These are phyloP conservation scores for Trypanosoma vivax DNA, from an alignment of 208 protist genomes.

Conservation along the genomic window DNA sequence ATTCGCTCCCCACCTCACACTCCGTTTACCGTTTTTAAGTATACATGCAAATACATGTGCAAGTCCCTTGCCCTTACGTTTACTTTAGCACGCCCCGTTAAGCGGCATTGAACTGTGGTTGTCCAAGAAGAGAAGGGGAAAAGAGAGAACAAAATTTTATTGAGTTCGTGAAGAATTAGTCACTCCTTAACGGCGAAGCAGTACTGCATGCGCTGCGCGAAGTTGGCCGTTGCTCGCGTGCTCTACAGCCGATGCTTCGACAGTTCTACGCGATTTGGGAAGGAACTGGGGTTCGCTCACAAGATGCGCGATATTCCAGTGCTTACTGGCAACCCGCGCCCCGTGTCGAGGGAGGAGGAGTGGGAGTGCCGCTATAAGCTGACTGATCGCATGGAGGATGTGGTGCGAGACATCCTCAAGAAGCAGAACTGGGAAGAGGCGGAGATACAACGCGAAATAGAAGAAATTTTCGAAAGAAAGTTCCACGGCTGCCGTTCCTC, in stretches of 20 bases:
- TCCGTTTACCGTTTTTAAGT: too few relatives aligned
- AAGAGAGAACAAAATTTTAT: too few relatives aligned
- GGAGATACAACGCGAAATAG: conserved; percentile 73
- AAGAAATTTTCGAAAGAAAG: conserved; percentile 78
- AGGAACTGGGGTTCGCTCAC: conserved; percentile 79
- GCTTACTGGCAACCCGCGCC: conserved; percentile 77
- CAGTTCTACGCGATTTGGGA: conserved; percentile 55
- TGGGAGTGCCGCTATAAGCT: conserved; percentile 82
- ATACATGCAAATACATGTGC: too few relatives aligned
- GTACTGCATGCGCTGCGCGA: conserved; percentile 4
- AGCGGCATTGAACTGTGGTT: too few relatives aligned
- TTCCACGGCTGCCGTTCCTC: conserved; percentile 51
- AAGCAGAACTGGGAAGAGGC: conserved; percentile 50
- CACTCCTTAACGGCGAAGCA: too few relatives aligned
- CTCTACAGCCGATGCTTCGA: conserved; percentile 37
- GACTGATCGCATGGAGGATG: conserved; percentile 79
- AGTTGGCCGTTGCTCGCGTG: conserved; percentile 2
- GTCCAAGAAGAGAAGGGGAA: too few relatives aligned
- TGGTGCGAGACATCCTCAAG: conserved; percentile 63
- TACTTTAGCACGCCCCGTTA: too few relatives aligned
- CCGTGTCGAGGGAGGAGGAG: conserved; percentile 62
- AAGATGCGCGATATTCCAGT: conserved; percentile 86
- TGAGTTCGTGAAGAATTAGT: too few relatives aligned
- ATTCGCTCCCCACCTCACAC: too few relatives aligned
- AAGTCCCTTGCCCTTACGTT: too few relatives aligned